Evolutionary conservation across 805 yeast species (phyloP).

Genomic region (Clavispora vitiphila): DNA sequence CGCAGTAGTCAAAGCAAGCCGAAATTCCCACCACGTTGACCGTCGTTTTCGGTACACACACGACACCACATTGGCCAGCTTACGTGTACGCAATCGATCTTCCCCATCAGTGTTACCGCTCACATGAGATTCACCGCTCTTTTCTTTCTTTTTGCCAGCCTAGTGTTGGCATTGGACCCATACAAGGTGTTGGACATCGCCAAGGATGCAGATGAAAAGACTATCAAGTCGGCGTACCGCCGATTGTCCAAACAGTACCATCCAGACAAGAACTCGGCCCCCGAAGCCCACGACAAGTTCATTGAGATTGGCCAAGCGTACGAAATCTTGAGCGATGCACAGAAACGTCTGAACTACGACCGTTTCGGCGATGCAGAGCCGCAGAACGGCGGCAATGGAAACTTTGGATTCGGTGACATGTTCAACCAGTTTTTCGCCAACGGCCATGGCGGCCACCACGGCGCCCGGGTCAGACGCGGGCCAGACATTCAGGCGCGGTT

Average conservation of each 20-base stretch:
- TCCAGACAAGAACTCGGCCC: slow-evolving; percentile 89
- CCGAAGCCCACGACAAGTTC: slow-evolving; percentile 79
- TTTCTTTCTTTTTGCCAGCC: slow-evolving; percentile 7
- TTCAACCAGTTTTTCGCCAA: slow-evolving; percentile 51
- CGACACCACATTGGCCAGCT: background rate
- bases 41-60: background rate
- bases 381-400: slow-evolving; percentile 26
- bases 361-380: slow-evolving; percentile 68
- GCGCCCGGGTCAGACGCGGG: slow-evolving; percentile 43
- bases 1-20: no score
- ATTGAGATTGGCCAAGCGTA: slow-evolving; percentile 92
- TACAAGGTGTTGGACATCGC: slow-evolving; percentile 64
- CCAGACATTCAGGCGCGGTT: slow-evolving; percentile 55
- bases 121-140: background rate
- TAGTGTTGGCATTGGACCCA: slow-evolving; percentile 36
- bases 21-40: no score
- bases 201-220: slow-evolving; percentile 66
- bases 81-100: background rate
- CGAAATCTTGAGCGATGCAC: slow-evolving; percentile 71
- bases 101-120: background rate
- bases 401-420: slow-evolving; percentile 47
- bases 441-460: slow-evolving; percentile 31
- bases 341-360: slow-evolving; percentile 67
- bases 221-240: slow-evolving; percentile 82
- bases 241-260: slow-evolving; percentile 79